A percentile compares a stretch with the other conserved stretches of the same genome.
These are phyloP conservation scores for Harringtonia aguacate DNA, from an alignment of 2,329 filamentous ascomycete genomes.

Conservation along the genomic window DNA sequence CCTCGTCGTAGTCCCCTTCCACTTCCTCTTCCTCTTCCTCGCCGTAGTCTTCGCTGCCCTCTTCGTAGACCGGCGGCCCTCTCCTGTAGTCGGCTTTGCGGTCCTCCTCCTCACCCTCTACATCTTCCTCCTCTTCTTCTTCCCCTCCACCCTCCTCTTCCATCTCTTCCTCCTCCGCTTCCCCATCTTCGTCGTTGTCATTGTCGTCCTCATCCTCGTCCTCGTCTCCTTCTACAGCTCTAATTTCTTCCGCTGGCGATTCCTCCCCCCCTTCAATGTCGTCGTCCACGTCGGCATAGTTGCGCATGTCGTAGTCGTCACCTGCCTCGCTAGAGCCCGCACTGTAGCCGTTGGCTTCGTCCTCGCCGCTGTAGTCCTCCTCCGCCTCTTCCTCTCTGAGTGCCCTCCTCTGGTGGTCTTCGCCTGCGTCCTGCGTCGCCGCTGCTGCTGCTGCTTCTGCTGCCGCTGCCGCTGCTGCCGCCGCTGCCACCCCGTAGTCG, in stretches of 20 bases:
- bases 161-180: conserved; percentile 11
- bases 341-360: conserved; percentile 14
- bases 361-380: conserved; percentile 1
- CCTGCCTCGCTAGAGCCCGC: conserved; percentile 11
- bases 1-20: not conserved
- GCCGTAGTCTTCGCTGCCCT: not conserved
- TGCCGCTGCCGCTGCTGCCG: conserved; percentile 15
- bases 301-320: conserved; percentile 20
- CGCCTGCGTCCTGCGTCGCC: conserved; percentile 14
- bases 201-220: conserved; percentile 11
- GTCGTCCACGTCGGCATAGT: conserved; percentile 20
- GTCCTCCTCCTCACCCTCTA: conserved; percentile 13
- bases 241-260: conserved; percentile 5
- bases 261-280: conserved; percentile 10
- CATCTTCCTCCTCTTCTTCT: conserved; percentile 15
- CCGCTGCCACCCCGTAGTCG: conserved; percentile 14
- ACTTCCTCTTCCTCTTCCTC: not conserved
- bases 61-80: too few species aligned
- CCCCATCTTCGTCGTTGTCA: too few species aligned
- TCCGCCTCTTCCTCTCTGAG: conserved; percentile 16
- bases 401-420: conserved; percentile 12
- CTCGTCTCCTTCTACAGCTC: conserved; percentile 8
- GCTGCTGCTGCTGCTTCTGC: conserved; percentile 14
- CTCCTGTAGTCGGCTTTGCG: not conserved
- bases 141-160: conserved; percentile 11